Percentiles rank a stretch among this genome's conserved stretches.
These are phyloP conservation scores for Mortierella claussenii DNA, from an alignment of 192 early-diverging fungal species.

Conservation along the genomic window DNA sequence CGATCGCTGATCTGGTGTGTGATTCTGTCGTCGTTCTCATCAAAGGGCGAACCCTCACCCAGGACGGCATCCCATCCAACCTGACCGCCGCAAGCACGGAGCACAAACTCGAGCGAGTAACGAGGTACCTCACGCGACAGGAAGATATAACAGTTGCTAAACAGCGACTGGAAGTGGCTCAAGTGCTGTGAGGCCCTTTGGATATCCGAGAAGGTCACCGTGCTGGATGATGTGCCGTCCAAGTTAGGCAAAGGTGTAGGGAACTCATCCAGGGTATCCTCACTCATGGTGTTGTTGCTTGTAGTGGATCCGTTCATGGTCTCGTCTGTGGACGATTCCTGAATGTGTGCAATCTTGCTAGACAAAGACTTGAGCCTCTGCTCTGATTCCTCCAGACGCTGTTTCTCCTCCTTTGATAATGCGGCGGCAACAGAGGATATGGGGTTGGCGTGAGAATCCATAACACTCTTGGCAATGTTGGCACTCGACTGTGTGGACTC, in stretches of 20 bases:
- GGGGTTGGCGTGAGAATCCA: not conserved
- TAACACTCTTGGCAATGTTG: constrained; percentile 48
- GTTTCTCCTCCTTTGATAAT: constrained; percentile 55
- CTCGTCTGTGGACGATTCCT: constrained; percentile 32
- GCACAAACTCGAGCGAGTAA: constrained; percentile 90
- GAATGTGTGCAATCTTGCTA: constrained; percentile 56
- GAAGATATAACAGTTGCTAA: constrained; percentile 80
- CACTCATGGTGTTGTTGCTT: constrained; percentile 27
- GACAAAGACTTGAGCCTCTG: constrained; percentile 58
- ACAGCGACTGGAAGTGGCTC: constrained; percentile 58
- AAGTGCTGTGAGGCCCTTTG: constrained; percentile 60
- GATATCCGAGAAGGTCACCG: constrained; percentile 62
- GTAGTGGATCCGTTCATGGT: not conserved
- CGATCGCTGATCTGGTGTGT: constrained; percentile 93
- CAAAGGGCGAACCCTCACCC: constrained; percentile 81
- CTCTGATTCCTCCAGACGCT: constrained; percentile 58
- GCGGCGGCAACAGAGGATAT: constrained; percentile 25
- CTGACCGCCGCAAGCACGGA: constrained; percentile 89
- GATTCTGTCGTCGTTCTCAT: constrained; percentile 84
- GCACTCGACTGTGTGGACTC: constrained; percentile 61
- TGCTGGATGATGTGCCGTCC: constrained; percentile 49
- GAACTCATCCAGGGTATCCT: constrained; percentile 64
- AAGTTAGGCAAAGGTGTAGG: constrained; percentile 40
- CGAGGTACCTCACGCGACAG: constrained; percentile 95
- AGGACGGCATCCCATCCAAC: constrained; percentile 89